Evolutionary conservation across 495 filamentous ascomycete species (phyloP).

Genomic region (Xylaria cubensis): DNA sequence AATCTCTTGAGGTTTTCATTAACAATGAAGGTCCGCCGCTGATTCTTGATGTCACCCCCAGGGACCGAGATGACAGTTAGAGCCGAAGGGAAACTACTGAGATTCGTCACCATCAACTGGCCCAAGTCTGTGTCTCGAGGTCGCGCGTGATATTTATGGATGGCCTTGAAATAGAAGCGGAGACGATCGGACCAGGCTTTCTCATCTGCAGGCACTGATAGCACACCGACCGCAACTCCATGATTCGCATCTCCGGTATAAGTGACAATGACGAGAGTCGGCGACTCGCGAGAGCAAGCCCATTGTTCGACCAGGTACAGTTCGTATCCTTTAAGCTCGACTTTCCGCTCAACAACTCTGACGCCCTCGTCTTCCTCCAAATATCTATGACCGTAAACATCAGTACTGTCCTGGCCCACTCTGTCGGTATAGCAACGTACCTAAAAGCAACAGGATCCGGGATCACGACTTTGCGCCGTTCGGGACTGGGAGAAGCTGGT

Average conservation of each 20-base stretch:
- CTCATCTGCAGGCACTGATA: constrained; percentile 85
- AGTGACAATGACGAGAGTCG: constrained; percentile 89
- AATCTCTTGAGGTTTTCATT: constrained; percentile 94
- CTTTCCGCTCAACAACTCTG: constrained; percentile 72
- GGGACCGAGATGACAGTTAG: constrained; percentile 89
- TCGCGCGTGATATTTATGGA: constrained; percentile 82
- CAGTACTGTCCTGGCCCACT: neutral
- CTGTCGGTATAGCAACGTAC: constrained; percentile 37
- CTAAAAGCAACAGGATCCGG: constrained; percentile 76
- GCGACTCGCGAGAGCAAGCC: constrained; percentile 89
- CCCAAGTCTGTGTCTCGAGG: constrained; percentile 83
- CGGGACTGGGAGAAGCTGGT: constrained; percentile 30
- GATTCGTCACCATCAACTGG: constrained; percentile 90
- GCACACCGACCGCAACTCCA: constrained; percentile 75
- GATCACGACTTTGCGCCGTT: constrained; percentile 65
- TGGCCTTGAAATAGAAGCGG: constrained; percentile 82
- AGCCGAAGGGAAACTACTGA: constrained; percentile 86
- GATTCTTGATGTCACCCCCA: constrained; percentile 80
- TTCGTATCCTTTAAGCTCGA: constrained; percentile 81
- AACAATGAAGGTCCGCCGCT: constrained; percentile 87
- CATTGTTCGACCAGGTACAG: constrained; percentile 97
- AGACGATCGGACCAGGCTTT: constrained; percentile 78
- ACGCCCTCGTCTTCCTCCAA: constrained; percentile 86
- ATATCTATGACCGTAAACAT: constrained; percentile 59
- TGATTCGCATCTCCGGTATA: constrained; percentile 90